Base-by-base conservation (phyloP, 139 green algal genomes). In the Haematococcus lacustris region DNA sequence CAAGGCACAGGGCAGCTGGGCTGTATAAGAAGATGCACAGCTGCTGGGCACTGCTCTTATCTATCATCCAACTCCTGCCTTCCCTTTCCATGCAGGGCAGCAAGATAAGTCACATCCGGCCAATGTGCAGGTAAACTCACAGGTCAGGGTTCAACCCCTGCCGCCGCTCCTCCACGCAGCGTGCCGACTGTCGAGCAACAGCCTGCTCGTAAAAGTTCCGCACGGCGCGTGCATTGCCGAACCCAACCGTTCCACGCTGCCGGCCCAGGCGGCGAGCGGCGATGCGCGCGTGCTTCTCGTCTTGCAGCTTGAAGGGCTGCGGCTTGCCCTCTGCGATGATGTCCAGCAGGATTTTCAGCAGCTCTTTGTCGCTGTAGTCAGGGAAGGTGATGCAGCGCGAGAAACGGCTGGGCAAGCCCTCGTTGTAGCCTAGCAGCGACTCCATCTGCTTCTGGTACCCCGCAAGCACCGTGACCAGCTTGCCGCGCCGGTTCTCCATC, bases 401-500 rank as follows among this genome's bases (percentile, higher is more conserved):
- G 60, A 87, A 87, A 13, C 82, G 50, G 59, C 72, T 81, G 65
- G 78, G 82, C 69, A 87, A 70, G 30, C 82, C 82, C 66, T 83
- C 78, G 40, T 87, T 87, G 78, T 83, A 71, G 25, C 28, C 68
- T 51, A 87, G 75, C 0, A 87, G 74, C n/a, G 75, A 73, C 72
- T 87, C 82, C 82, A 87, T 84, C 38, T 68, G 75, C 66, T 82
- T 87, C 59, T 75, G 39, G 66, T 84, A 87, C 21, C 82, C 82
- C 1, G 82, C 82, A 26, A 87, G 68, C 38, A 82, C 73, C 59
- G 82, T 73, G 51, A 87, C 82, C 73, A 84, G 82, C 50, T 71
- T 79, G 25, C 77, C 78, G 0, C 76, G 75, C 50, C 57, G 62
- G 68, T 80, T 84, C 68, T 87, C 82, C 74, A 82, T 77, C 73